Base-by-base conservation (phyloP, 1,284 basidiomycete species). In the Malassezia obtusa region DNA sequence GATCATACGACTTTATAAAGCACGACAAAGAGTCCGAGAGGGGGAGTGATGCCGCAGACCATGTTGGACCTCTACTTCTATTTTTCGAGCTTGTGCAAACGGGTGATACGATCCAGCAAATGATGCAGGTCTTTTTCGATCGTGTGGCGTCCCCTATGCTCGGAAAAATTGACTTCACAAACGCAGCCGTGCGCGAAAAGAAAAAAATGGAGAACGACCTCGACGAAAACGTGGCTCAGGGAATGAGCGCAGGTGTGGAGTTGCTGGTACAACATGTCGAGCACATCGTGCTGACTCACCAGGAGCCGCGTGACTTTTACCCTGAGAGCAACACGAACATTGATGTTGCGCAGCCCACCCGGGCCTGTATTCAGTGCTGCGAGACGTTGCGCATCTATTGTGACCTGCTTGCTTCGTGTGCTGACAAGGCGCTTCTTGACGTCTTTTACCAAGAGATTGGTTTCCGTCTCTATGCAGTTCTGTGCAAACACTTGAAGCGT, bases 401-500 rank as follows among this genome's bases (percentile, higher is more conserved):
- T 70, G 83, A 84, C 62, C 79, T 96, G 46, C 77, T 98, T 39
- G 85, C 85, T 60, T 91, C 90, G 0, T 94, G 87, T 60, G 91
- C 92, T 28, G 91, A 87, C 68, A 88, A 89, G 73, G 90, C 95
- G 61, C 89, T 98, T 2, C 77, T 98, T 19, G 92, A 96, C 65
- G 90, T 98, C 1, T 96, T 98, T 75, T 89, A 96, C 72, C 86
- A 92, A 75, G 92, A 99, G 75, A 86, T 98, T 41, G 90, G 91
- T 1, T 84, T 94, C 56, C 83, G 94, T 22, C 75, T 98, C 17
- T 86, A 94, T 67, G 83, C 81, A 6, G 90, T 96, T 64, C 75
- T 96, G 26, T 89, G 94, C 73, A 91, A 94, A 65, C 94, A 98
- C 66, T 84, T 98, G 70, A 96, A 98, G 67, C 81, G 89, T 2